phyloP scores from a whole-genome alignment of 169 alveolate genomes.

The Condylostoma magnum region DNA sequence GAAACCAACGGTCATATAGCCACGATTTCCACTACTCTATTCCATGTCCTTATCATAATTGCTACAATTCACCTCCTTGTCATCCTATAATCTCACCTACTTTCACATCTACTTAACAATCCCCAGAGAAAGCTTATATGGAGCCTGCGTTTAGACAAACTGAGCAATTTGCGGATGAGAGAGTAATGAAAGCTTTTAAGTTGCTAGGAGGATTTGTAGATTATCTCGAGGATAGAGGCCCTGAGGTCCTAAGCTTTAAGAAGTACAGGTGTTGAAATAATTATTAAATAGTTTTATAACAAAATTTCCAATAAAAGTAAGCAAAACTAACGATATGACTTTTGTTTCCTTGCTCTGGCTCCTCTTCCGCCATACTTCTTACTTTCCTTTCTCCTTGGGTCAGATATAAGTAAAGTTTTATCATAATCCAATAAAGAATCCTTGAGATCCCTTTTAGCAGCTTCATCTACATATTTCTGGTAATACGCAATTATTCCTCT shows the following conservation, averaged over 20 bases:
- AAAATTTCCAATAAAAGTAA: background rate
- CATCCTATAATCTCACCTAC: too few relatives aligned
- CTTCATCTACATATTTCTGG: slow-evolving; percentile 96
- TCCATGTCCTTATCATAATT: too few relatives aligned
- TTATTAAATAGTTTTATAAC: background rate
- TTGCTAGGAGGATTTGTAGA: slow-evolving; percentile 29
- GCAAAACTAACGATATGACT: slow-evolving; percentile 94
- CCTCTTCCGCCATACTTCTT: slow-evolving; percentile 99
- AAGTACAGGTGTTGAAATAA: too few relatives aligned
- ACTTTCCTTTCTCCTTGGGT: slow-evolving; percentile 99
- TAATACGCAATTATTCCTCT: slow-evolving; percentile 98
- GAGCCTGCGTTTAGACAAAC: too few relatives aligned
- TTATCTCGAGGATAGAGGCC: slow-evolving; percentile 6
- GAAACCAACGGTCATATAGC: too few relatives aligned
- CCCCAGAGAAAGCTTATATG: too few relatives aligned
- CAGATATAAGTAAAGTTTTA: slow-evolving; percentile 98
- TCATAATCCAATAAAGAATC: slow-evolving; percentile 97
- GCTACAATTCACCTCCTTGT: too few relatives aligned
- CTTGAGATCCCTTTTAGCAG: slow-evolving; percentile 91
- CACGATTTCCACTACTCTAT: too few relatives aligned
- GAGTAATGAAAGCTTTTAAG: slow-evolving; percentile 10
- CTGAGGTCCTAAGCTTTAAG: slow-evolving; percentile 2
- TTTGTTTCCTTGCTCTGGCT: slow-evolving; percentile 97
- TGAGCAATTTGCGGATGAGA: background rate
- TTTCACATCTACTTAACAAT: too few relatives aligned